Conservation (phyloP, 1,284 basidiomycete species). For the Phlebopus sp. region DNA sequence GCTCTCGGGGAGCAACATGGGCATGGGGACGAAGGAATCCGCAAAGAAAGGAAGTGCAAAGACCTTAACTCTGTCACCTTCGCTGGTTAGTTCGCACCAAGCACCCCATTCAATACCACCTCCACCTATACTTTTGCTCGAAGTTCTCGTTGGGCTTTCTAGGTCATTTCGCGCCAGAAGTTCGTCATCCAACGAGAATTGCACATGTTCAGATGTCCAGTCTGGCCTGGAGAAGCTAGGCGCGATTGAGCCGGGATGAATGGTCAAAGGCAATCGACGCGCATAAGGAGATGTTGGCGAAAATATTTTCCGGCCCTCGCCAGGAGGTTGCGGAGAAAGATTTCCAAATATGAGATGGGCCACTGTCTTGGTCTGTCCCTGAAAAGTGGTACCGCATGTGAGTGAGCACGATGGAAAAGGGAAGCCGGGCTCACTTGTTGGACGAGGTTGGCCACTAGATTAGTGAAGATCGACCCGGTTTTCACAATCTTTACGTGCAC, state of each 20-base stretch:
- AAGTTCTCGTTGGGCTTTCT: conserved; percentile 35
- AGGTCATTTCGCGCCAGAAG: conserved; percentile 39
- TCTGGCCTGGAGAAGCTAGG: conserved; percentile 17
- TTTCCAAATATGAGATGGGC: conserved; percentile 56
- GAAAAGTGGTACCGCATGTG: conserved; percentile 3
- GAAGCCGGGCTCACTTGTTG: conserved; percentile 44
- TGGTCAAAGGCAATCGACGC: conserved; percentile 50
- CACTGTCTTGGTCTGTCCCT: conserved; percentile 48
- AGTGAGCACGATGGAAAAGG: not conserved
- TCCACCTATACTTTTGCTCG: conserved; percentile 40
- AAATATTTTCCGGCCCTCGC: conserved; percentile 32
- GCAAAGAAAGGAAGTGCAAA: conserved; percentile 52
- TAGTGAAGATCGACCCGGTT: conserved; percentile 49
- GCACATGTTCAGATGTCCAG: conserved; percentile 38
- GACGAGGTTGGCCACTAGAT: conserved; percentile 51
- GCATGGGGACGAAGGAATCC: conserved; percentile 48
- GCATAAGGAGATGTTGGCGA: conserved; percentile 52
- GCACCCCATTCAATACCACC: conserved; percentile 54
- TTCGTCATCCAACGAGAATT: conserved; percentile 39
- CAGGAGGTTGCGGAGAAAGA: conserved; percentile 35
- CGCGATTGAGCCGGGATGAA: conserved; percentile 43
- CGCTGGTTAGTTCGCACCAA: conserved; percentile 49
- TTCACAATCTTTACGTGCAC: conserved; percentile 47
- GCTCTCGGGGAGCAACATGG: conserved; percentile 40
- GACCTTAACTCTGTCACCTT: conserved; percentile 43